Evolutionary conservation across 2,329 filamentous ascomycete species (phyloP).

Genomic region (Orbilia blumenaviensis): DNA sequence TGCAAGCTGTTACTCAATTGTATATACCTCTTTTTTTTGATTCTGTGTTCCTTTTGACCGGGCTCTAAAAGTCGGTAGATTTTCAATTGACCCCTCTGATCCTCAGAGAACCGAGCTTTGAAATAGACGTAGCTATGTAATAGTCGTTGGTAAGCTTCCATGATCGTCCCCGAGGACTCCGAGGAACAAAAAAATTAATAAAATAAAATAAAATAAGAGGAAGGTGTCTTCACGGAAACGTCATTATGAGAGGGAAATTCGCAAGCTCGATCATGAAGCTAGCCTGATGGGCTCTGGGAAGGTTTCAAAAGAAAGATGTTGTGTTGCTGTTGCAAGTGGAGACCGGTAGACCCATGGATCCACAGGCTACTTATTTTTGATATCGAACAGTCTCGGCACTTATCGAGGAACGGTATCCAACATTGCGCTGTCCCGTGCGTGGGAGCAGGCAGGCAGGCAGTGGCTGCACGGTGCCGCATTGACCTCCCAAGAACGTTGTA

Average conservation of each 20-base stretch:
- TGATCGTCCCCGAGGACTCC: too few relatives aligned
- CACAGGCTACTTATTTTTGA: too few relatives aligned
- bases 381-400: too few relatives aligned
- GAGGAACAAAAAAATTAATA: too few relatives aligned
- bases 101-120: not conserved
- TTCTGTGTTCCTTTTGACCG: not conserved
- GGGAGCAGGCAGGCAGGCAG: not conserved
- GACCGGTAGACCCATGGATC: constrained; percentile 1
- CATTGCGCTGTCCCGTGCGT: constrained; percentile 11
- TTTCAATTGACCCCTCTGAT: not conserved
- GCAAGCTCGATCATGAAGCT: constrained; percentile 5
- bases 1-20: not conserved
- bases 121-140: not conserved
- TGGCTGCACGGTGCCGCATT: constrained; percentile 9
- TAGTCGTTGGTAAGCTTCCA: too few relatives aligned
- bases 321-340: constrained; percentile 6
- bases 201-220: not conserved
- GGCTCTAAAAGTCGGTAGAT: too few relatives aligned
- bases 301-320: not conserved
- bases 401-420: not conserved
- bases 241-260: not conserved
- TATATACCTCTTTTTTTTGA: constrained; percentile 25
- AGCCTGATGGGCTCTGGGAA: not conserved
- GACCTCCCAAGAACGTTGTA: constrained; percentile 14
- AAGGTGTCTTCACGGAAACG: not conserved